Conservation (phyloP, 2,329 filamentous ascomycete genomes). For the Aspergillus novoparasiticus region DNA sequence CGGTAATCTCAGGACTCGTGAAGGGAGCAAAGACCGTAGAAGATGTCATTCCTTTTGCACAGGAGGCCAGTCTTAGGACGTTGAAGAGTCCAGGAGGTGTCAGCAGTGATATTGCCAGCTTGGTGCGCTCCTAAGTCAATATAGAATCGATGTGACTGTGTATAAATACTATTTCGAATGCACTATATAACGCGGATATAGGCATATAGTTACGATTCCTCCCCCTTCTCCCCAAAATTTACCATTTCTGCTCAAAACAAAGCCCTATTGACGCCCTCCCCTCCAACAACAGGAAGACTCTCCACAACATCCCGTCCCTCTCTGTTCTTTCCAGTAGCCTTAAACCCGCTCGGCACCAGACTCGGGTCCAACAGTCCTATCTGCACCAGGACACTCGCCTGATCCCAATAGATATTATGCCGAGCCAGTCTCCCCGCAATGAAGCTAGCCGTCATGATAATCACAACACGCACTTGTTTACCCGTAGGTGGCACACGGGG, state of each 20-base stretch:
- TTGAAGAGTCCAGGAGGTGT: slow-evolving; percentile 76
- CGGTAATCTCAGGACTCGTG: slow-evolving; percentile 76
- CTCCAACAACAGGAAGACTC: slow-evolving; percentile 39
- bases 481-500: slow-evolving; percentile 57
- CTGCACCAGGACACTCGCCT: slow-evolving; percentile 63
- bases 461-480: slow-evolving; percentile 55
- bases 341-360: slow-evolving; percentile 52
- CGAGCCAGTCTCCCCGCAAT: slow-evolving; percentile 40
- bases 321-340: slow-evolving; percentile 30
- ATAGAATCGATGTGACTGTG: background rate
- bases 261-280: slow-evolving; percentile 30
- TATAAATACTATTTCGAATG: background rate
- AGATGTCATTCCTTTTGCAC: slow-evolving; percentile 74
- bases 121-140: slow-evolving; percentile 13
- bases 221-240: background rate
- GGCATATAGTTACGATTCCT: too few species aligned
- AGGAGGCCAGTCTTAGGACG: slow-evolving; percentile 77
- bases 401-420: slow-evolving; percentile 65
- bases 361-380: slow-evolving; percentile 59
- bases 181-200: background rate
- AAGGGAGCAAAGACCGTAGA: slow-evolving; percentile 53
- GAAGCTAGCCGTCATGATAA: slow-evolving; percentile 54
- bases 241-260: slow-evolving; percentile 6
- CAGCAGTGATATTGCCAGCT: slow-evolving; percentile 33
- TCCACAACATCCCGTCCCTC: slow-evolving; percentile 30